Base-by-base conservation (phyloP, 345 rosid species). In the Excoecaria cochinchinensis region DNA sequence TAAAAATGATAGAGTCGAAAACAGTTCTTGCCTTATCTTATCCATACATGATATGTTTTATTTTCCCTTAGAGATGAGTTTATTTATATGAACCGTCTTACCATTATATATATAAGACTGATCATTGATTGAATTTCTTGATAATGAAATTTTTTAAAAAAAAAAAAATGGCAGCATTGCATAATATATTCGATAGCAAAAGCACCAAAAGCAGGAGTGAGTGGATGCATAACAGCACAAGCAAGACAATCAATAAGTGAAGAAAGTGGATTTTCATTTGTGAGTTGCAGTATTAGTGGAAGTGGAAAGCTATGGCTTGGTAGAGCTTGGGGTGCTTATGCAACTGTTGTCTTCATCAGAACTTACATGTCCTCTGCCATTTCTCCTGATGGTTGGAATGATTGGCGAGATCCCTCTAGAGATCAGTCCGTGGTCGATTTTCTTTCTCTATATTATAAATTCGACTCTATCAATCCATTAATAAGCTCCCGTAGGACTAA, bases 241-340 rank as follows among this genome's bases (percentile, higher is more conserved):
- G 71, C 72, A 71, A 71, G 82, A 61, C 55, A 79, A 63, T 64
- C 95, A 10, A n/a, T 42, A 70, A 71, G 52, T 4, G 92, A 89
- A 38, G 60, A 83, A 22, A 86, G 92, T n/a, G 95, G 95, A 17
- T 93, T 90, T 58, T 89, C 97, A 3, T 93, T 91, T 50, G 89
- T 91, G 50, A 78, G 79, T 36, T 93, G 93, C 67, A 78, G 21
- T 53, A 81, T 93, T n/a, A 79, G 67, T 5, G 98, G 95, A 63
- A 86, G 79, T 1, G 93, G 97, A 8, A 83, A 61, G 19, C 78
- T 91, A 25, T 91, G 87, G 98, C 93, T 93, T 17, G 97, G 93
- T 1, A 57, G 97, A 79, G 92, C 98, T 15, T 90, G 95, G 95
- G 88, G 88, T 75, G 78, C 82, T 19, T 88, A 87, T 46, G 87